Base-by-base conservation (phyloP, 2,329 filamentous ascomycete genomes). In the Periconia digitata region DNA sequence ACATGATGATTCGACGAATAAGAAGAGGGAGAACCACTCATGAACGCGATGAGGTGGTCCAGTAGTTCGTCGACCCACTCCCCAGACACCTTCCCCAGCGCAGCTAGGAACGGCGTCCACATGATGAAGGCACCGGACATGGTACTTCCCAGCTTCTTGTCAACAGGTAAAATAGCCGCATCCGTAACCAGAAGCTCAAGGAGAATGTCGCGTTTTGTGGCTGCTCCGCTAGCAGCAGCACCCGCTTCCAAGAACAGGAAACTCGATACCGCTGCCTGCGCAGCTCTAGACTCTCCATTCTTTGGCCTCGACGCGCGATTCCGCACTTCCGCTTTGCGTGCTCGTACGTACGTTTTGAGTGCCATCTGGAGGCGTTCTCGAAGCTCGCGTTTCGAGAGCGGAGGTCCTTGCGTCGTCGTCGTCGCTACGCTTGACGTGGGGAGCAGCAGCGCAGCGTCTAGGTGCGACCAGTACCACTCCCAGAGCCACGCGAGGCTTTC, bases 401-500 rank as follows among this genome's bases (percentile, higher is more conserved):
- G n/a, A n/a, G 20, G 8, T 15, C 32, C 34, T 50, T 48, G 6
- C 43, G 44, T 34, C 20, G 20, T 8, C 24, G 6, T 21, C 22
- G 8, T 40, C 12, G 10, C n/a, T n/a, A n/a, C n/a, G n/a, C n/a
- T 22, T 21, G 24, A n/a, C 20, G 3, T 22, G 6, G 21, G 10
- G 13, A 21, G 47, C 8, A 2, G 41, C 43, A 70, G 63, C 3
- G 59, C 60, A n/a, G 55, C 18, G 46, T 77, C 75, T 17, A 85
- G 65, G 32, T 74, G 72, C 12, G 64, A 72, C 92, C 92, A 97
- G 75, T 95, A 96, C 69, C 89, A 89, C 44, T 85, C 80, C 89
- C 90, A 96, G 43, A 96, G 85, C 92, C 92, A 96, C 38, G 78
- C 76, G 53, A 96, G 76, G 1, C 87, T 89, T 59, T 86, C 83